Base-by-base conservation (phyloP, 2,329 filamentous ascomycete genomes). In the Colletotrichum euphorbiae region DNA sequence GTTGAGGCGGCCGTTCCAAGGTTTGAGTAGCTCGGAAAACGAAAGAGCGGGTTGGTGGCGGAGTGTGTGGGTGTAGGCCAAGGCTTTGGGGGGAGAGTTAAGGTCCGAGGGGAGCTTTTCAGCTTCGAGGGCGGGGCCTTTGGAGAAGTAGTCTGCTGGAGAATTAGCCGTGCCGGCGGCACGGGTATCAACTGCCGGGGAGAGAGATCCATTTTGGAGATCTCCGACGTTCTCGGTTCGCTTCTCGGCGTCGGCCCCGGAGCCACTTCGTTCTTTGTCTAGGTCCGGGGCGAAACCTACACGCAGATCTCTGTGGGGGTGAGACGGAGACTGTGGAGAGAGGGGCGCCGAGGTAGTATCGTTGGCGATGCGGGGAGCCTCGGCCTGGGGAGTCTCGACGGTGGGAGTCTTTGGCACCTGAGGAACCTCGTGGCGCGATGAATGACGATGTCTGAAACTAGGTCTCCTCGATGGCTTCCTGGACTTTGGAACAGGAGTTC, bases 1-100 rank as follows among this genome's bases (percentile, higher is more conserved):
- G 56, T 88, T 87, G 11, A 98, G 87, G 12, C 93, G 89, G 1
- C 95, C 94, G 72, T 93, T 91, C 82, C 87, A 97, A 0, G 91
- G 87, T 66, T 84, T 89, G 1, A 98, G 87, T 46, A 93, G 91
- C 74, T 96, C 89, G 0, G 81, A 66, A 72, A 93, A 97, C 0
- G 92, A 89, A 72, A 91, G 89, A 5, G 87, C 84, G 0, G 93
- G 91, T 21, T 86, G 85, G 7, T 88, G 80, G 40, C 90, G 89
- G 48, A 94, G 88, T 51, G 85, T 84, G 63, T 89, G 87, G 0
- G 93, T 97, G 78, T 97, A 97, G 3, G 80, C 76, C 9, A 55
- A 17, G 0, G 59, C 36, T 42, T 77, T 79, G 1, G 78, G 80
- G 3, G 77, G 76, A 0, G 69, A 70, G 4, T 70, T 74, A 6